Evolutionary conservation across 805 yeast genomes (phyloP).

Genomic region (Wickerhamiella bombiphila): DNA sequence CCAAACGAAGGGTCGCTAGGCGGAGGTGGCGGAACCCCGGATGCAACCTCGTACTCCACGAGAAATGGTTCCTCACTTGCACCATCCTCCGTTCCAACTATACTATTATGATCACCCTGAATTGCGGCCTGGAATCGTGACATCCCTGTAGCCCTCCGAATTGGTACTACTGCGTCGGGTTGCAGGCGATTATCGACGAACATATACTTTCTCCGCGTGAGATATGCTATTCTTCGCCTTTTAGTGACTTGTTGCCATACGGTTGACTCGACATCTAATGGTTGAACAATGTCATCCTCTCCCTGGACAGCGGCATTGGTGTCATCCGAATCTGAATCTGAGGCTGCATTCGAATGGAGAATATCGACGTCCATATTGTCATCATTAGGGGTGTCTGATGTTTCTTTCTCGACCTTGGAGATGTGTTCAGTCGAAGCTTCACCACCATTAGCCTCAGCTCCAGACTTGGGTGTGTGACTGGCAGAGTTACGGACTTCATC

Average conservation of each 20-base stretch:
- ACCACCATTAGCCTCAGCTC: background rate
- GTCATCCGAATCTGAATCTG: background rate
- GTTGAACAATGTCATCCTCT: slow-evolving; percentile 4
- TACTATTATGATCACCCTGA: no score
- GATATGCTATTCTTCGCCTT: slow-evolving; percentile 59
- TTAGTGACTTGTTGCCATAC: slow-evolving; percentile 66
- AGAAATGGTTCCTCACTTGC: slow-evolving; percentile 24
- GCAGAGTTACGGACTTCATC: background rate
- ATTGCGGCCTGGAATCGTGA: slow-evolving; percentile 31
- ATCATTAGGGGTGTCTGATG: background rate
- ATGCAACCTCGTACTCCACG: slow-evolving; percentile 71
- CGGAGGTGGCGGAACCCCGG: slow-evolving; percentile 58
- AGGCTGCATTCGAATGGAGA: no score
- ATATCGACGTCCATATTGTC: background rate
- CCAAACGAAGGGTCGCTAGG: slow-evolving; percentile 24
- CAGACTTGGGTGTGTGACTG: background rate
- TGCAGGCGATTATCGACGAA: slow-evolving; percentile 49
- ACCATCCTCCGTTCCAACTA: no score
- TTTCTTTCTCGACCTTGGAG: background rate
- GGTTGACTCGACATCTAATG: slow-evolving; percentile 25
- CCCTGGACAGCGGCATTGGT: background rate
- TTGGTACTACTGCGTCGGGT: slow-evolving; percentile 51
- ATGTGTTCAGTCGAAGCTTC: background rate
- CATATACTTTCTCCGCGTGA: slow-evolving; percentile 50
- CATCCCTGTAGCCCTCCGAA: slow-evolving; percentile 57